Evolutionary conservation across 2,329 filamentous ascomycete species (phyloP).

Genomic region (Scytalidium lignicola): DNA sequence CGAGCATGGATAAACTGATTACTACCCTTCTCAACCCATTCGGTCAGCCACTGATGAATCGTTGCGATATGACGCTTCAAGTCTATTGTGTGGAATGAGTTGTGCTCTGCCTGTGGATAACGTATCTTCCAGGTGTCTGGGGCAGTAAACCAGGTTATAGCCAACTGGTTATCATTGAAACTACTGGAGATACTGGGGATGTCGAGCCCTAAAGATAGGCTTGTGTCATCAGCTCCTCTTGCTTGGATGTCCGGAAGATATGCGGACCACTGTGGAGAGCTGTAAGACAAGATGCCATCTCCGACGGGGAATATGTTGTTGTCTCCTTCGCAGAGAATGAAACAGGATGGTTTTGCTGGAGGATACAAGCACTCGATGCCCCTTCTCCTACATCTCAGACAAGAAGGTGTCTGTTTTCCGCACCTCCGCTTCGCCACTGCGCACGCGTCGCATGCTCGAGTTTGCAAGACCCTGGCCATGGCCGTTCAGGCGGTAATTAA

Average conservation of each 20-base stretch:
- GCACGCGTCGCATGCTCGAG: conserved; percentile 9
- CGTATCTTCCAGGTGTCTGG: conserved; percentile 13
- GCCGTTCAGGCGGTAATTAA: background rate
- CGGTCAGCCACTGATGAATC: conserved; percentile 15
- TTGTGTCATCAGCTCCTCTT: too few relatives aligned
- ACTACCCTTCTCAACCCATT: conserved; percentile 22
- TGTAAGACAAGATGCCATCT: background rate
- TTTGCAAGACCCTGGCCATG: conserved; percentile 4
- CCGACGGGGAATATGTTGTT: background rate
- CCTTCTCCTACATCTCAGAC: conserved; percentile 5
- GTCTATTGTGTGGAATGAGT: background rate
- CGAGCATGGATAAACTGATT: conserved; percentile 25
- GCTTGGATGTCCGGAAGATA: too few relatives aligned
- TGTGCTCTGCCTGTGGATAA: conserved; percentile 2
- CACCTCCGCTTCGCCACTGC: conserved; percentile 11
- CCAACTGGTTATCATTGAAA: background rate
- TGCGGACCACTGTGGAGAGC: too few relatives aligned
- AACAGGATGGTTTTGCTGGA: conserved; percentile 2
- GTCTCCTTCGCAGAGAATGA: conserved; percentile 1
- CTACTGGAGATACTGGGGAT: background rate
- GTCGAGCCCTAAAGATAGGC: too few relatives aligned
- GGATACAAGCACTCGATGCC: conserved; percentile 10
- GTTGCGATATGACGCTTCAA: conserved; percentile 25
- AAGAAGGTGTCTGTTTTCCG: conserved; percentile 9
- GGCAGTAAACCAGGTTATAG: conserved; percentile 5